Base-by-base conservation (phyloP, 1,284 basidiomycete genomes). In the Cryptococcus floricola region DNA sequence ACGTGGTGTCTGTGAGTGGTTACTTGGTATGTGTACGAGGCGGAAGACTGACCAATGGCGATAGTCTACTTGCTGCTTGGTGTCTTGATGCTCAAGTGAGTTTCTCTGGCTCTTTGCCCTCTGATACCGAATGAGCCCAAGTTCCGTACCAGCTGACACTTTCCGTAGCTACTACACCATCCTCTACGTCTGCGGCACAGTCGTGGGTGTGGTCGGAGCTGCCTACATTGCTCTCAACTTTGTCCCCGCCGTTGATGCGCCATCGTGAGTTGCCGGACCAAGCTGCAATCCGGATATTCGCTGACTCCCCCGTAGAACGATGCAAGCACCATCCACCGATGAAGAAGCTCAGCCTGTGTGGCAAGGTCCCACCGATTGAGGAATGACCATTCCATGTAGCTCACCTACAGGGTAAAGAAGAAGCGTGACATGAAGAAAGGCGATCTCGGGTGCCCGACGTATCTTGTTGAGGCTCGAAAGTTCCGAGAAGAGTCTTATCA, bases 21-120 rank as follows among this genome's bases (percentile, higher is more conserved):
- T 14, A 14, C 31, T 28, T 23, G 5, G 9, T 13, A 13, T 13
- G 27, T 41, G 52, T 39, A 12, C n/a, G 27, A 2, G 6, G 27
- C 25, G 13, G 28, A 10, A 45, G 28, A 19, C 28, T 42, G 18
- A 31, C 34, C 19, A 23, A 39, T 55, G 48, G 44, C 8, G 27
- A 37, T 19, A 77, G 76, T 77, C 69, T 78, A 78, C 62, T 52
- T 78, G 34, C 63, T 78, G 38, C 64, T 76, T 28, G 76, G 75
- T 57, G 71, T 77, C 8, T 64, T 78, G 18, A 70, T 77, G 68
- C 67, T 77, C 56, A 75, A 74, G 74, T 76, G 44, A 54, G 70
- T 62, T 39, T 25, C 18, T 34, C 31, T 27, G 23, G 14, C 23
- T 18, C 43, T 6, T 23, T 23, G 23, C 23, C 23, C 23, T 23